phyloP scores from a whole-genome alignment of 257 asterid species.

The Nicotiana tomentosiformis region DNA sequence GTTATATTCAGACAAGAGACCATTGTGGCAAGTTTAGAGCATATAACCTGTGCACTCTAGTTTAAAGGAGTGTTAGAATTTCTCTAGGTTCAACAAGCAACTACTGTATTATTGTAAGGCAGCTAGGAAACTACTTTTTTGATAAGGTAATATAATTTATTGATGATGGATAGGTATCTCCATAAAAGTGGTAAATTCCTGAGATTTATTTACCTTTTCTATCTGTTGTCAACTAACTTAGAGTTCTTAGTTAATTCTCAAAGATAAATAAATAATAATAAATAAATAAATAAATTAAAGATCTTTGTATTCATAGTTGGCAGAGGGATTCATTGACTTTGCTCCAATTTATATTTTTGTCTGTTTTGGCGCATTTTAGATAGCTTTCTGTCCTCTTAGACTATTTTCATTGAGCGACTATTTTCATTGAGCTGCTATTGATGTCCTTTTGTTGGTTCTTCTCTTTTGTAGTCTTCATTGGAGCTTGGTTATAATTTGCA shows the following conservation, averaged over 20 bases:
- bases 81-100: not conserved
- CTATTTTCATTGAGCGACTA: not conserved
- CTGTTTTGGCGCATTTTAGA: not conserved
- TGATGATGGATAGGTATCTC: not conserved
- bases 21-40: not conserved
- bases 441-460: slow-evolving; percentile 12
- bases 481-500: slow-evolving; percentile 92
- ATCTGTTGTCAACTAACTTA: not conserved
- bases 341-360: not conserved
- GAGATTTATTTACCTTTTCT: not conserved
- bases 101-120: not conserved
- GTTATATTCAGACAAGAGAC: not conserved
- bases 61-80: not conserved
- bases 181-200: not conserved
- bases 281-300: too few species aligned
- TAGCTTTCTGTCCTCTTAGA: not conserved
- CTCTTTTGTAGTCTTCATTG: slow-evolving; percentile 63
- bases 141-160: not conserved
- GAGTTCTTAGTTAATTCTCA: not conserved
- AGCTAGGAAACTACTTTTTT: not conserved
- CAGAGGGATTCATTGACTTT: not conserved
- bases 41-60: not conserved
- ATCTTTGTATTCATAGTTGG: not conserved
- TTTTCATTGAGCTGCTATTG: not conserved
- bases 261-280: not conserved